Percentiles rank a stretch among this genome's conserved stretches.
phyloP scores from a whole-genome alignment of 2,329 filamentous ascomycete species.

The Bretziella fagacearum region DNA sequence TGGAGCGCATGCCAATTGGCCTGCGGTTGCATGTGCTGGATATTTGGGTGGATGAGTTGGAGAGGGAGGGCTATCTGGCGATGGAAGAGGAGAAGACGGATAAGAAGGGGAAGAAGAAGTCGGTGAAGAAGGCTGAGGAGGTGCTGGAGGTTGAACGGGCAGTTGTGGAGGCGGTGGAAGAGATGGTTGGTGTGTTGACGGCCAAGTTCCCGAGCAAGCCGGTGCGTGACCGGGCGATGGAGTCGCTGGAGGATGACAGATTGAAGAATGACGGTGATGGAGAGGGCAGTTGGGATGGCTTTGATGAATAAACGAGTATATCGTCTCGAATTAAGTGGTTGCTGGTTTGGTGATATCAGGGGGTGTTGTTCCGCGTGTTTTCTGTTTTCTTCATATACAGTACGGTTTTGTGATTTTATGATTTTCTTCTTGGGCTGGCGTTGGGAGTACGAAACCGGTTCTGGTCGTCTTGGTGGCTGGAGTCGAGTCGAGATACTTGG shows the following conservation, averaged over 20 bases:
- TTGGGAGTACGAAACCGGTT: slow-evolving; percentile 13
- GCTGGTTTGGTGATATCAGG: no score
- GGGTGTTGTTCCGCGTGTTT: not conserved
- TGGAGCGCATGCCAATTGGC: slow-evolving; percentile 58
- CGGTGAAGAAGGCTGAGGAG: slow-evolving; percentile 10
- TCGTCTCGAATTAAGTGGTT: not conserved
- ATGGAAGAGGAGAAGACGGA: slow-evolving; percentile 24
- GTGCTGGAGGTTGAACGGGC: slow-evolving; percentile 28
- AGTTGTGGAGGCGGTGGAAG: slow-evolving; percentile 36
- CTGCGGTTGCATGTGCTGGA: slow-evolving; percentile 76
- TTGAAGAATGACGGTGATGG: slow-evolving; percentile 35
- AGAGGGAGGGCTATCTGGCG: slow-evolving; percentile 43
- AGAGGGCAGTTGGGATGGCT: slow-evolving; percentile 49
- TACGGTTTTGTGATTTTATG: not conserved
- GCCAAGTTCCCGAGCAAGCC: slow-evolving; percentile 46
- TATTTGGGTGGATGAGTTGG: slow-evolving; percentile 80
- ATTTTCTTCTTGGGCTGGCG: slow-evolving; percentile 11
- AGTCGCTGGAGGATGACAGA: slow-evolving; percentile 57
- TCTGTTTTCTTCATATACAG: slow-evolving; percentile 1
- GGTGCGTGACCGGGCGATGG: slow-evolving; percentile 51
- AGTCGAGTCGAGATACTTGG: not conserved
- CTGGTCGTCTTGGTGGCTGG: not conserved
- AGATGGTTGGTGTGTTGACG: slow-evolving; percentile 38
- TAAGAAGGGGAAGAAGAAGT: slow-evolving; percentile 23
- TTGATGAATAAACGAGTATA: slow-evolving; percentile 37